Conservation (phyloP, 164 flowering plant species). For the Vitis riparia region DNA sequence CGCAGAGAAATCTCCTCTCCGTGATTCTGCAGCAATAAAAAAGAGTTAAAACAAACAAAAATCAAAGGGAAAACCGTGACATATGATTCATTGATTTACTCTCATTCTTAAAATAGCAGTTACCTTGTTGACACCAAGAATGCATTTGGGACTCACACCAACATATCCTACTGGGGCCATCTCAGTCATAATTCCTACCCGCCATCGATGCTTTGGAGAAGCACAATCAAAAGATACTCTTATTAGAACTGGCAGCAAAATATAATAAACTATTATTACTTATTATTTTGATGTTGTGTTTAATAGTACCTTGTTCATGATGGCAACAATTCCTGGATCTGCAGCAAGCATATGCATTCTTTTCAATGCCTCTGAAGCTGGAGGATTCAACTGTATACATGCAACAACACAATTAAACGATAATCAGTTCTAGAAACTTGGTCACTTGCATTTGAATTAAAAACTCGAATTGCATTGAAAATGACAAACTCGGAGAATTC, state of each 20-base stretch:
- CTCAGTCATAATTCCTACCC: slow-evolving; percentile 94
- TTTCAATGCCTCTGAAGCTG: slow-evolving; percentile 80
- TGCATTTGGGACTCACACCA: slow-evolving; percentile 87
- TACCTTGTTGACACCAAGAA: slow-evolving; percentile 96
- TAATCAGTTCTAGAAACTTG: neutral
- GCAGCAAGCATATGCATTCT: slow-evolving; percentile 97
- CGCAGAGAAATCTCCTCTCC: slow-evolving; percentile 99
- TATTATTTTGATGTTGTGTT: neutral
- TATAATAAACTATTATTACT: neutral
- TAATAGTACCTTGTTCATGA: slow-evolving; percentile 82
- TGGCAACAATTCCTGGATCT: slow-evolving; percentile 93
- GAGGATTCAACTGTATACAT: slow-evolving; percentile 73
- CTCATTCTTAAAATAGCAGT: neutral
- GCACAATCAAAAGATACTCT: slow-evolving; percentile 7
- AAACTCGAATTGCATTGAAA: no score
- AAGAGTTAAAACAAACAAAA: slow-evolving; percentile 7
- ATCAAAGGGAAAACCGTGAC: neutral
- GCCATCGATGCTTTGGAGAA: slow-evolving; percentile 80
- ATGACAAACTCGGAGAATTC: no score
- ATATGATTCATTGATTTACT: neutral
- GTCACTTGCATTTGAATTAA: no score
- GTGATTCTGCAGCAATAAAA: slow-evolving; percentile 58
- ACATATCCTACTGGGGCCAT: slow-evolving; percentile 98
- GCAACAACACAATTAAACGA: neutral
- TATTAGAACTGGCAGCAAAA: slow-evolving; percentile 14